Base-by-base conservation (phyloP, 192 early-diverging fungal genomes). In the Entomortierella beljakovae region DNA sequence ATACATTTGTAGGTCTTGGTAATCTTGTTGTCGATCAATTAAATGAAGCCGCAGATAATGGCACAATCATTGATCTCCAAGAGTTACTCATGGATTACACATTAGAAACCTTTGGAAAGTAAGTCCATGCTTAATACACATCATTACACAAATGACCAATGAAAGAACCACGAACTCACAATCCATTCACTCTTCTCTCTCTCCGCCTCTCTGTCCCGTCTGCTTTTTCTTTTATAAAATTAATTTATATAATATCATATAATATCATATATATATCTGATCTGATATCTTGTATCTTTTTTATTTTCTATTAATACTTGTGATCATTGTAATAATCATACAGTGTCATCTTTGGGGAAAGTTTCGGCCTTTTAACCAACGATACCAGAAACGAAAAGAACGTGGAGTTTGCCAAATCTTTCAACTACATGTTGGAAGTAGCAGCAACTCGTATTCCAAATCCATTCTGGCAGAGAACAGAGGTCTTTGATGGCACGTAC, bases 401-500 rank as follows among this genome's bases (percentile, higher is more conserved):
- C 13, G 13, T n/a, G 26, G 26, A 33, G 8, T 85, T 90, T 84
- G 87, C 84, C 0, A 60, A n/a, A 6, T 58, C 86, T 8, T 81
- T 88, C 54, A 86, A 87, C 66, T 46, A 57, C 10, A 61, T 72
- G 10, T 79, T 85, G 71, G 38, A 34, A 57, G 48, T 18, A 10
- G 49, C 67, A 25, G 20, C 37, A 10, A 16, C 32, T 6, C 66
- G 81, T 18, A 29, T 82, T 10, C 4, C 65, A 18, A 49, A 64
- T 34, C 56, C 58, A 25, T 33, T 64, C 0, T 61, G 70, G 63
- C 64, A 22, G 20, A 53, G 80, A 18, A 57, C 49, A 11, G 70
- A 72, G 38, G 22, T 15, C 2, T 42, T 81, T 2, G 64, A 46
- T 0, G 28, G 68, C 20, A 31, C 34, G 1, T 50, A 28, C 23